Evolutionary conservation across 2,329 filamentous ascomycete species (phyloP), one percentile per base, ranked within the genome.

Genomic region (Zymoseptoria brevis): DNA sequence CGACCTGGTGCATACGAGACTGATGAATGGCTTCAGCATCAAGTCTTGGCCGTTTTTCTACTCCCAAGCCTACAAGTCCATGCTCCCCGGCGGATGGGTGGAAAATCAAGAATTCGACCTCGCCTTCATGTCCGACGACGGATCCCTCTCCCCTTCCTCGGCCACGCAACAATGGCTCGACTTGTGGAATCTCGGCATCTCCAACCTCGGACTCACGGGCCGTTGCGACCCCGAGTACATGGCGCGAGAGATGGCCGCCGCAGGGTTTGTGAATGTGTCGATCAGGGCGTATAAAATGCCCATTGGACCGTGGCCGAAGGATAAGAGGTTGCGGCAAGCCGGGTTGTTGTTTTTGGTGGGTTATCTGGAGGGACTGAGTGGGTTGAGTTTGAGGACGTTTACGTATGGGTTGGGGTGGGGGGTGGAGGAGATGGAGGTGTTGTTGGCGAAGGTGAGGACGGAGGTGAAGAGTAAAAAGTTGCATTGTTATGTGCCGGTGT

Each of bases 51-150:
- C 63, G n/a, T 57, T 59, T 52, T 68, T 70, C 54, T 65, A 68
- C 57, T 24, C 59, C 35, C 62, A 68, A 54, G 65, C 67, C 7
- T 70, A 61, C 57, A 61, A 60, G 6, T 53, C 60, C 50, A 56
- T 72, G 50, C 60, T 67, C 51, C 71, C 71, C 3, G 69, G 74
- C 16, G 74, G 73, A 26, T 75, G 73, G 66, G 69, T 76, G 7
- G 75, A 77, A 63, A 67, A 73, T n/a, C 73, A 73, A 49, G 75
- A 76, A 55, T 71, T 74, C 35, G 66, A 68, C 45, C 59, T 66
- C 19, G 59, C 60, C 30, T 62, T 67, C 55, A 51, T 41, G 35
- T 66, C 68, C 8, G 64, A 68, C 30, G 71, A 74, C 45, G 61
- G 61, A n/a, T 58, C 62, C 3, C 58, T 64, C 48, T 57, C 59